phyloP scores from a whole-genome alignment of 2,329 filamentous ascomycete species.

The Meredithiella fracta region DNA sequence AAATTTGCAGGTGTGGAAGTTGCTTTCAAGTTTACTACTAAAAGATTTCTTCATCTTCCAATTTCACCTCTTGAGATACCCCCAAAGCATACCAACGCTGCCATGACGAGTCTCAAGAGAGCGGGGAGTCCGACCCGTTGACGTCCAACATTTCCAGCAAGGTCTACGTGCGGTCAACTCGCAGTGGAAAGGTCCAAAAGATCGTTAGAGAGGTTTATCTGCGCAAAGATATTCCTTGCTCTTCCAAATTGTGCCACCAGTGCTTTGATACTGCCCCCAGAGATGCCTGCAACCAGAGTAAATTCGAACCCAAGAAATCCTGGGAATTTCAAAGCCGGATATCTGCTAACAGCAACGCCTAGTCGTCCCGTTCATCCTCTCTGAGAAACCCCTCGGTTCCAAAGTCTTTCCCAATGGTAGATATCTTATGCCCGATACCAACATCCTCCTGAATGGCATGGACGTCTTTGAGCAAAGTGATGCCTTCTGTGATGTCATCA shows the following conservation, averaged over 20 bases:
- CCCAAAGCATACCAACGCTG: constrained; percentile 12
- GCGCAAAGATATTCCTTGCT: constrained; percentile 92
- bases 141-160: constrained; percentile 80
- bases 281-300: constrained; percentile 64
- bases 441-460: constrained; percentile 89
- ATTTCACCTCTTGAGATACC: neutral
- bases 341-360: neutral
- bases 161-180: constrained; percentile 85
- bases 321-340: neutral
- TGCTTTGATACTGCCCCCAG: constrained; percentile 62
- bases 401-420: constrained; percentile 71
- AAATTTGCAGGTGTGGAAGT: no score
- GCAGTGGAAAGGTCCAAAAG: constrained; percentile 95
- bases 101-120: constrained; percentile 51
- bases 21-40: no score
- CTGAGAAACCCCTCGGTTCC: constrained; percentile 72
- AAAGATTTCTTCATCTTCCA: neutral
- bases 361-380: constrained; percentile 76
- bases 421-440: constrained; percentile 91
- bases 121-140: constrained; percentile 34
- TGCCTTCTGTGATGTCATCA: constrained; percentile 90
- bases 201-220: constrained; percentile 94
- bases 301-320: constrained; percentile 18
- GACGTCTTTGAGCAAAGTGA: constrained; percentile 86
- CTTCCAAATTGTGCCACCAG: constrained; percentile 66